phyloP scores from a whole-genome alignment of 768 basidiomycete genomes.

The Kockovaella imperatae region DNA sequence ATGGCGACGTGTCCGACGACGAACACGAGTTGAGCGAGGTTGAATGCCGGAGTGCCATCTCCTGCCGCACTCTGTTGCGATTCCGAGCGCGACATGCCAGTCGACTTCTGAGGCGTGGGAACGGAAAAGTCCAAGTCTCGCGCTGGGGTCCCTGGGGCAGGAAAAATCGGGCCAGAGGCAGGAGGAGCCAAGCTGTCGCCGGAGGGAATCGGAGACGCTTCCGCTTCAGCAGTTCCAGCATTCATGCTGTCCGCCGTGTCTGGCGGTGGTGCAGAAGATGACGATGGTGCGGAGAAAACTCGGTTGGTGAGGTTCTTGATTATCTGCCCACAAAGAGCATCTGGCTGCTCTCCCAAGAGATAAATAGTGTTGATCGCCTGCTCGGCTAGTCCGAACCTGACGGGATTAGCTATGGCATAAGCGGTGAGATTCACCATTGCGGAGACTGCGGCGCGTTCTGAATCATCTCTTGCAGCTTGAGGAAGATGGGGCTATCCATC shows the following conservation, averaged over 20 bases:
- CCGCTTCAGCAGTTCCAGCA: constrained; percentile 8
- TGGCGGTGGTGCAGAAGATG: constrained; percentile 1
- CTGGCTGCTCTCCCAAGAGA: constrained; percentile 86
- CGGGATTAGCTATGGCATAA: not conserved
- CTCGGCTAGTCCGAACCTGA: constrained; percentile 80
- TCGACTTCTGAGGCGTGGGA: constrained; percentile 6
- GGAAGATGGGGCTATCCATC: constrained; percentile 81
- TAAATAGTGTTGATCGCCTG: constrained; percentile 96
- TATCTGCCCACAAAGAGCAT: constrained; percentile 66
- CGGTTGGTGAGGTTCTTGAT: constrained; percentile 71
- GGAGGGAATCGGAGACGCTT: not conserved
- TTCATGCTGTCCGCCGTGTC: constrained; percentile 3
- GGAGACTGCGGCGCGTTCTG: constrained; percentile 70
- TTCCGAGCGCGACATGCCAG: constrained; percentile 2
- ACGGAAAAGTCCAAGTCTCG: not conserved
- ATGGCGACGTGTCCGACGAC: constrained; percentile 94
- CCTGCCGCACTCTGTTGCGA: constrained; percentile 1
- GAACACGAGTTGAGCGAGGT: constrained; percentile 87
- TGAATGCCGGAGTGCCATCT: constrained; percentile 64
- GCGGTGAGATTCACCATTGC: constrained; percentile 59
- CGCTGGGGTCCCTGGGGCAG: not conserved
- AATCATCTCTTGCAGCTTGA: constrained; percentile 69
- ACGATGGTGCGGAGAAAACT: constrained; percentile 52
- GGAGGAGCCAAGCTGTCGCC: not conserved
- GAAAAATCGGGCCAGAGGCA: not conserved